A percentile compares a stretch with the other conserved stretches of the same genome.
Evolutionary conservation across 441 rosid species (phyloP).

Genomic region (Jatropha podagrica): DNA sequence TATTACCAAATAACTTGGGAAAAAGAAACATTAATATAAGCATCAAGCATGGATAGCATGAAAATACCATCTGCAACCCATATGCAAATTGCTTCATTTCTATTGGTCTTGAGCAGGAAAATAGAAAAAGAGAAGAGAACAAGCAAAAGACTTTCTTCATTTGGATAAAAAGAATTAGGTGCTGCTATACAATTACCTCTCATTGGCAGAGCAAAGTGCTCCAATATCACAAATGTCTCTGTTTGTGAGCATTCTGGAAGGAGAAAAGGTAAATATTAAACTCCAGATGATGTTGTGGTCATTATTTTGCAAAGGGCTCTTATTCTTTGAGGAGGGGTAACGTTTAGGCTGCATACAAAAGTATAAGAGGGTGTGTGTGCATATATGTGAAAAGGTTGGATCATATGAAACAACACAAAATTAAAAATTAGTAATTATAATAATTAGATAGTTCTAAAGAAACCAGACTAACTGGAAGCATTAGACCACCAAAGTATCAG

Average conservation of each 20-base stretch:
- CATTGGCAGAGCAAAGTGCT: conserved; percentile 66
- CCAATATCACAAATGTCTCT: conserved; percentile 75
- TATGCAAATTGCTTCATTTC: not conserved
- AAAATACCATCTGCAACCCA: not conserved
- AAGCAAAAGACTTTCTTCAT: too few species aligned
- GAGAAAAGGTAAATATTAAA: conserved; percentile 9
- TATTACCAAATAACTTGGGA: not conserved
- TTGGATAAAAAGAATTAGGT: too few species aligned
- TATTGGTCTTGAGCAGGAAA: too few species aligned
- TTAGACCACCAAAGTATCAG: not conserved
- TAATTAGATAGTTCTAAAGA: too few species aligned
- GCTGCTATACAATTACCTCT: conserved; percentile 48
- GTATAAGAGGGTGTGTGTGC: too few species aligned
- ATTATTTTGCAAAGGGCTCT: not conserved
- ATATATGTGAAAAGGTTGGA: too few species aligned
- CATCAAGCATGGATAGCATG: not conserved
- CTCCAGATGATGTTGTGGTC: not conserved
- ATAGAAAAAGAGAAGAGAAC: not conserved
- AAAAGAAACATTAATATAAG: not conserved
- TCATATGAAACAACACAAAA: too few species aligned
- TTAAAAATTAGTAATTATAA: too few species aligned
- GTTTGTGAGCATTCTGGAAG: conserved; percentile 54
- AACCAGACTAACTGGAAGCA: not conserved
- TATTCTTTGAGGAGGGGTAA: not conserved
- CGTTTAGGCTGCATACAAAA: not conserved